Evolutionary conservation across 2,329 filamentous ascomycete species (phyloP).

Genomic region (Xylariaceae sp.): DNA sequence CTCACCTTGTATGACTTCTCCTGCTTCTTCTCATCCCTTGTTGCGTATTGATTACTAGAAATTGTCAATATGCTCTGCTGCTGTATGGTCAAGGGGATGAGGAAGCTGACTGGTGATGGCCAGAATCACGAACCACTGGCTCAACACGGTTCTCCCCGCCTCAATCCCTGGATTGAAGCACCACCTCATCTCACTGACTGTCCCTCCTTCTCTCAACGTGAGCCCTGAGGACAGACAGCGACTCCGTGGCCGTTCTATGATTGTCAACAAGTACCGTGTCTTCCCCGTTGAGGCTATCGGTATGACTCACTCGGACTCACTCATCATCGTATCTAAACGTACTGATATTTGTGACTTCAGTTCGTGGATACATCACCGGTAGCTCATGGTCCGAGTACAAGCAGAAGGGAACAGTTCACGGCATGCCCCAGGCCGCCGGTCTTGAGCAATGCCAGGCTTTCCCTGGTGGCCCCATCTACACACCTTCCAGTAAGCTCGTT

Average conservation of each 20-base stretch:
- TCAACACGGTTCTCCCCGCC: constrained; percentile 40
- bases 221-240: constrained; percentile 43
- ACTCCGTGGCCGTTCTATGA: constrained; percentile 66
- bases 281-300: constrained; percentile 75
- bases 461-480: constrained; percentile 59
- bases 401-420: constrained; percentile 71
- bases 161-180: constrained; percentile 45
- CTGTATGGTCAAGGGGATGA: neutral
- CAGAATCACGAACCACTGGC: constrained; percentile 47
- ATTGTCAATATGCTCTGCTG: neutral
- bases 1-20: constrained; percentile 35
- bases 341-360: constrained; percentile 5
- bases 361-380: constrained; percentile 86
- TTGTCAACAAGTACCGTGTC: constrained; percentile 66
- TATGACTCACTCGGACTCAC: neutral
- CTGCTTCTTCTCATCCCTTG: neutral
- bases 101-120: neutral
- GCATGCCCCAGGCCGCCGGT: constrained; percentile 62
- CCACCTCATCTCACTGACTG: constrained; percentile 43
- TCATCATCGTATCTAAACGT: neutral
- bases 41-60: neutral
- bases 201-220: constrained; percentile 26
- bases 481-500: constrained; percentile 47
- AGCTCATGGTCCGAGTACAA: constrained; percentile 76
- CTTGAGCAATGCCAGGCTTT: constrained; percentile 67